Conservation (phyloP, 495 filamentous ascomycete species). For the Lophiotrema nucula region DNA sequence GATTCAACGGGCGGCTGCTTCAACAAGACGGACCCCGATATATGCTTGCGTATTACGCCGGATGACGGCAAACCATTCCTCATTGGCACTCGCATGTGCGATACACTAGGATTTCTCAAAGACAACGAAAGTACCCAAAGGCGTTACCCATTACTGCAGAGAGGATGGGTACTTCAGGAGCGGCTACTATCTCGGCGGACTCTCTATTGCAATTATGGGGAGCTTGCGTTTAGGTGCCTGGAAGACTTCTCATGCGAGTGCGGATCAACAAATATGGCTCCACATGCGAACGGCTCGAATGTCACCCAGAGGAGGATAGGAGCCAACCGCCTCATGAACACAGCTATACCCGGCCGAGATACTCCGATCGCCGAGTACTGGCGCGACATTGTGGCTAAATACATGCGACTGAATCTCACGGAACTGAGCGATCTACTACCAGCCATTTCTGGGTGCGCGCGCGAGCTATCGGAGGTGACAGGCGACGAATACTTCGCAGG, state of each 20-base stretch:
- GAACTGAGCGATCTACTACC: conserved; percentile 1
- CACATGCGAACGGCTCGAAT: not conserved
- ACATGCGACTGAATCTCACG: not conserved
- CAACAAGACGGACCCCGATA: not conserved
- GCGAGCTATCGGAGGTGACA: not conserved
- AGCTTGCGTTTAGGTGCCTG: conserved; percentile 1
- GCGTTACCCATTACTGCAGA: not conserved
- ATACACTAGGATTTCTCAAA: not conserved
- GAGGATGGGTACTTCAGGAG: conserved; percentile 4
- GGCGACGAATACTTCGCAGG: conserved; percentile 5
- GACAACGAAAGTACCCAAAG: not conserved
- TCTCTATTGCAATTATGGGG: conserved; percentile 9
- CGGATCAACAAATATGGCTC: not conserved
- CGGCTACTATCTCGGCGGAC: not conserved
- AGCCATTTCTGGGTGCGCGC: conserved; percentile 4
- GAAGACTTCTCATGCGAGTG: not conserved
- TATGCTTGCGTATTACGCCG: not conserved
- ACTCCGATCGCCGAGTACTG: not conserved
- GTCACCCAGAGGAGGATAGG: not conserved
- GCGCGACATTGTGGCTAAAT: conserved; percentile 1
- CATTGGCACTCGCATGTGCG: conserved; percentile 1
- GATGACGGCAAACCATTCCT: not conserved
- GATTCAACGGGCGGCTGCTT: conserved; percentile 9
- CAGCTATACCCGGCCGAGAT: not conserved
- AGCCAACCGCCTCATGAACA: not conserved